Evolutionary conservation across 1,284 basidiomycete species (phyloP), one percentile per base, ranked within the genome.

Genomic region (Vanrija pseudolonga): DNA sequence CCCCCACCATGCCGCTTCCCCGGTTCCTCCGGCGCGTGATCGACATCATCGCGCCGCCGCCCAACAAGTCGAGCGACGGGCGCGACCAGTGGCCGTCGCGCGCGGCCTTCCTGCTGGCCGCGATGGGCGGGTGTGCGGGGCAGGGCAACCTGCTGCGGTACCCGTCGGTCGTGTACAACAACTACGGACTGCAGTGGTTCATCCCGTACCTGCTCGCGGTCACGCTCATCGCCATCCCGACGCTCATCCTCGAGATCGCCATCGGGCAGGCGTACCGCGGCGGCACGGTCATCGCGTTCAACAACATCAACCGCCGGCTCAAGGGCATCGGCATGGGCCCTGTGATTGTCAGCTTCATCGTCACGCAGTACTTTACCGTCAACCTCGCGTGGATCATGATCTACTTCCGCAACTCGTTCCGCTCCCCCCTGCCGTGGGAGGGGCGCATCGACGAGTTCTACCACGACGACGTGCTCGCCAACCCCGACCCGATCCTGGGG

Each of bases 371-470:
- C 54, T 64, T 64, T 44, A 61, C 60, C 28, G 62, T 64, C 57
- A 64, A 64, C 49, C 57, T 64, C 41, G 62, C 62, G 15, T 64
- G 62, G 62, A 64, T 64, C 47, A 64, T 64, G 62, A 36, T 49
- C 15, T 64, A 64, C 45, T 64, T 64, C 45, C 47, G 59, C 24
- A 53, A 54, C 51, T 56, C 55, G 9, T 64, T 64, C 50, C 52
- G 24, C 14, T 47, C 40, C 19, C 62, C 62, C 5, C 46, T 64
- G 28, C 60, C 62, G 17, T 64, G 62, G 62, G 37, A 39, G n/a
- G 60, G 54, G 0, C 53, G 62, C 23, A 61, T 61, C 26, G 62
- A 61, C 19, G 60, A 59, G 4, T 64, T 60, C 40, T 64, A 61
- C 55, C 59, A 60, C 47, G 24, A 56, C n/a, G 56, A 61, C 38